Conservation (phyloP, 1,284 basidiomycete species). For the Ganoderma resinaceum region DNA sequence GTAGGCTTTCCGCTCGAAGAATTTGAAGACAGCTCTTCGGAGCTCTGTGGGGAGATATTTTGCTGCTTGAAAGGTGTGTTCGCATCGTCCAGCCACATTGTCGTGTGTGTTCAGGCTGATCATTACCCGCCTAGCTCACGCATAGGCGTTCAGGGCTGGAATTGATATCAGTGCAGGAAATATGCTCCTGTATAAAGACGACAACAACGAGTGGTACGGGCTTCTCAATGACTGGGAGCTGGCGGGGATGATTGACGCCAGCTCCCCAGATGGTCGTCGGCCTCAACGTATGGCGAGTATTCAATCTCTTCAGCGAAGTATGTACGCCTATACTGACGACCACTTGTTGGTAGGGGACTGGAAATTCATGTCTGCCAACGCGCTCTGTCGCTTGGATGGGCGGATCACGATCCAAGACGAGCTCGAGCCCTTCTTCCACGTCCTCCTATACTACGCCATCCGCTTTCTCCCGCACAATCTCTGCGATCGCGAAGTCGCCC, state of each 20-base stretch:
- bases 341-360: too few species aligned
- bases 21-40: neutral
- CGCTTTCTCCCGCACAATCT: conserved; percentile 9
- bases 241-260: neutral
- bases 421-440: conserved; percentile 4
- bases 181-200: conserved; percentile 1
- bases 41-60: neutral
- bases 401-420: conserved; percentile 2
- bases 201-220: neutral
- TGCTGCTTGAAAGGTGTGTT: conserved; percentile 9
- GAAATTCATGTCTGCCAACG: neutral
- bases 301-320: too few species aligned
- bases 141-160: neutral
- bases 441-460: conserved; percentile 8
- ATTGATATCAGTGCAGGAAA: conserved; percentile 24
- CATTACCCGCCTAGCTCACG: neutral
- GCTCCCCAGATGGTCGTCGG: neutral
- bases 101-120: neutral
- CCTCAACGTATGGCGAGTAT: conserved; percentile 2
- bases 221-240: conserved; percentile 19
- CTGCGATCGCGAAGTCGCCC: neutral
- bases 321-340: too few species aligned
- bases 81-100: neutral
- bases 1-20: conserved; percentile 17
- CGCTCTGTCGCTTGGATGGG: neutral